Evolutionary conservation across 1,284 basidiomycete species (phyloP).

Genomic region (Ceratobasidium papillatum): DNA sequence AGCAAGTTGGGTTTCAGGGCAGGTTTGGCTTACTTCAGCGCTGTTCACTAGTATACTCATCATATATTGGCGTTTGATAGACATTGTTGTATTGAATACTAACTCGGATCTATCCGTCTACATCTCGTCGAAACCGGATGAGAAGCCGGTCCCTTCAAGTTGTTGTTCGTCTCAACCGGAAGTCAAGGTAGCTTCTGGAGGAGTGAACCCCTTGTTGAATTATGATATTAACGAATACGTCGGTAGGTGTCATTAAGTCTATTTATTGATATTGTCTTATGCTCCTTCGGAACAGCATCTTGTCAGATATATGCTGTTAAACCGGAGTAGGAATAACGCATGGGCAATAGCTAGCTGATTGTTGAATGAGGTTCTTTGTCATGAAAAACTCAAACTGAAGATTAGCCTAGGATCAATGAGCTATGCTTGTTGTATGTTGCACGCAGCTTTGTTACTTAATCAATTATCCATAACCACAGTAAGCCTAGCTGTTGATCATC

Average conservation of each 20-base stretch:
- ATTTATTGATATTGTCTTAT: not conserved
- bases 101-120: slow-evolving; percentile 57
- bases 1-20: slow-evolving; percentile 58
- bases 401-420: too few species aligned
- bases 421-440: too few species aligned
- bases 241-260: slow-evolving; percentile 49
- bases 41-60: not conserved
- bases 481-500: too few species aligned
- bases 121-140: slow-evolving; percentile 8
- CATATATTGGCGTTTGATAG: slow-evolving; percentile 48
- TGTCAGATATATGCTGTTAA: slow-evolving; percentile 61
- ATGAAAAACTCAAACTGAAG: too few species aligned
- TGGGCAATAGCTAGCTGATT: too few species aligned
- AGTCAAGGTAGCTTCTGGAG: not conserved
- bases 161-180: not conserved
- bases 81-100: slow-evolving; percentile 55
- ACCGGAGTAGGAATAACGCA: slow-evolving; percentile 26
- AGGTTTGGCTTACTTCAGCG: slow-evolving; percentile 8
- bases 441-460: too few species aligned
- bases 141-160: not conserved
- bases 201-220: slow-evolving; percentile 20
- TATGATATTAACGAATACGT: slow-evolving; percentile 57
- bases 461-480: too few species aligned
- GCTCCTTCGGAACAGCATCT: slow-evolving; percentile 49
- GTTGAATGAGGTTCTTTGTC: too few species aligned